Evolutionary conservation across 352 stramenopile species (phyloP).

Genomic region (Peronospora farinosa): DNA sequence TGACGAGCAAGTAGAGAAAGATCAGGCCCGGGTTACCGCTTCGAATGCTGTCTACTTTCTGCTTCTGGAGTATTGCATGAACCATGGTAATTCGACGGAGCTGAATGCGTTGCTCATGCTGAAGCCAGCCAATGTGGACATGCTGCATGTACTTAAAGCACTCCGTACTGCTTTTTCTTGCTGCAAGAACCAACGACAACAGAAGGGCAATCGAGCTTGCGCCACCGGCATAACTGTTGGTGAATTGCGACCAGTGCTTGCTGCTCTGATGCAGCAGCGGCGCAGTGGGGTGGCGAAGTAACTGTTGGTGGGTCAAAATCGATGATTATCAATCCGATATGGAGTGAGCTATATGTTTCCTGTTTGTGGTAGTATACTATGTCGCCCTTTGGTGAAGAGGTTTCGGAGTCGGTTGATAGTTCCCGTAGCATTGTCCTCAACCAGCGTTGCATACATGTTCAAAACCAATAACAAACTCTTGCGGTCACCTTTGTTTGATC

Average conservation of each 20-base stretch:
- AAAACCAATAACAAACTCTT: too few relatives aligned
- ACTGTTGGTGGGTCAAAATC: not conserved
- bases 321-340: not conserved
- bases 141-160: slow-evolving; percentile 50
- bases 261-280: slow-evolving; percentile 37
- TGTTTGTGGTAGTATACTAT: too few relatives aligned
- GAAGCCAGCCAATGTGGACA: slow-evolving; percentile 51
- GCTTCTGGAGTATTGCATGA: slow-evolving; percentile 59
- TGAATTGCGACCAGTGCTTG: slow-evolving; percentile 38
- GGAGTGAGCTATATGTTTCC: not conserved
- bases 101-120: slow-evolving; percentile 43
- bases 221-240: slow-evolving; percentile 36
- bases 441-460: too few relatives aligned
- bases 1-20: slow-evolving; percentile 14
- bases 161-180: slow-evolving; percentile 30
- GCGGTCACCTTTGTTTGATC: too few relatives aligned
- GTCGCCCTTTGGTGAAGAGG: too few relatives aligned
- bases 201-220: slow-evolving; percentile 6
- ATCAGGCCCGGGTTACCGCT: slow-evolving; percentile 5
- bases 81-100: slow-evolving; percentile 34
- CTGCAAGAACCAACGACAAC: slow-evolving; percentile 3
- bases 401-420: too few relatives aligned
- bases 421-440: too few relatives aligned
- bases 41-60: slow-evolving; percentile 54
- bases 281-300: slow-evolving; percentile 19